A percentile compares a stretch with the other conserved stretches of the same genome.
phyloP scores from a whole-genome alignment of 306 rosid genomes.

The Erythrophleum fordii region DNA sequence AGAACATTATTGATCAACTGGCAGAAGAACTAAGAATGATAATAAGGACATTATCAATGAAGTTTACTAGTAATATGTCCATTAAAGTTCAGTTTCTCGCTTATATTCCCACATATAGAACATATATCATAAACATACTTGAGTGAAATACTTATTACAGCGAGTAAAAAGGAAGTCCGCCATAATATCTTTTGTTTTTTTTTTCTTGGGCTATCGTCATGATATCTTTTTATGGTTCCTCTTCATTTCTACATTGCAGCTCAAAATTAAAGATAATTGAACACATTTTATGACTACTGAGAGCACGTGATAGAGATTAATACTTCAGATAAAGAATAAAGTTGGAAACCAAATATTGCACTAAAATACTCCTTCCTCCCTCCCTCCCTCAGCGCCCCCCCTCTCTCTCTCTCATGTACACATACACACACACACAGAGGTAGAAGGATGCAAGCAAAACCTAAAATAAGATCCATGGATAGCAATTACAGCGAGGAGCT shows the following conservation, averaged over 20 bases:
- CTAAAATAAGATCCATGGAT: slow-evolving; percentile 5
- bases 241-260: not conserved
- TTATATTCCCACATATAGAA: not conserved
- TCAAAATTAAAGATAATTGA: slow-evolving; percentile 18
- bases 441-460: slow-evolving; percentile 8
- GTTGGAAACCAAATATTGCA: not conserved
- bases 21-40: not conserved
- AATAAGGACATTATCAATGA: not conserved
- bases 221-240: not conserved
- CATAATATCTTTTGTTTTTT: not conserved
- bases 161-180: not conserved
- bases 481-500: not conserved
- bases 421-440: not conserved
- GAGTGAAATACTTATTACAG: slow-evolving; percentile 5
- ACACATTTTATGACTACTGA: not conserved
- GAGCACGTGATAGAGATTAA: slow-evolving; percentile 18
- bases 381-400: not conserved
- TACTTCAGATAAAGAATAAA: not conserved
- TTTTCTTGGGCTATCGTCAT: no score
- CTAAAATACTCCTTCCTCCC: not conserved
- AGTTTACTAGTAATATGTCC: not conserved
- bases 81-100: slow-evolving; percentile 2
- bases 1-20: slow-evolving; percentile 5
- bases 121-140: not conserved
- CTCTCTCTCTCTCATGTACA: no score